phyloP scores from a whole-genome alignment of 305 asterid species.

The Lippia alba region DNA sequence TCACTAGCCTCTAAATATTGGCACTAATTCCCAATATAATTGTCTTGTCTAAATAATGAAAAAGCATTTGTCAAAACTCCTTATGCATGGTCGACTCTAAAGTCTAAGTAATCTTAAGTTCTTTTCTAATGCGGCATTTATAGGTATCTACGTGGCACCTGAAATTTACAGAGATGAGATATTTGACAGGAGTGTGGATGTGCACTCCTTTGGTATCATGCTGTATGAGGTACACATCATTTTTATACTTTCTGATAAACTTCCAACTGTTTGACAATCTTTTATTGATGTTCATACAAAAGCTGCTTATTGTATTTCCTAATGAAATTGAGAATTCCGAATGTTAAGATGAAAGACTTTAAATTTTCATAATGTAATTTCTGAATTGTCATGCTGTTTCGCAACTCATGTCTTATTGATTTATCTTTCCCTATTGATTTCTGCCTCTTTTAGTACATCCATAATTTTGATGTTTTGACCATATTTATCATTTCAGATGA shows the following conservation, averaged over 20 bases:
- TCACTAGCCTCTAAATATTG: not conserved
- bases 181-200: constrained; percentile 91
- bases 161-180: constrained; percentile 72
- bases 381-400: constrained; percentile 6
- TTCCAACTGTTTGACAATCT: constrained; percentile 1
- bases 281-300: constrained; percentile 5
- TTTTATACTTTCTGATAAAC: constrained; percentile 10
- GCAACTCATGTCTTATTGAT: not conserved
- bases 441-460: not conserved
- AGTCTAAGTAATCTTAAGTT: not conserved
- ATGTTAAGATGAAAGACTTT: constrained; percentile 21
- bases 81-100: constrained; percentile 11
- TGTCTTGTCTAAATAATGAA: not conserved
- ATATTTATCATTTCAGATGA: constrained; percentile 57
- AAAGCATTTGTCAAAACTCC: constrained; percentile 5
- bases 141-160: constrained; percentile 86
- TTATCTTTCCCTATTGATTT: not conserved
- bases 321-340: constrained; percentile 4
- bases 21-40: not conserved
- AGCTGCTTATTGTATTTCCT: constrained; percentile 11
- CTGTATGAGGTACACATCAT: constrained; percentile 76
- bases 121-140: constrained; percentile 22
- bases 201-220: constrained; percentile 81
- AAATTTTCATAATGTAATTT: constrained; percentile 17
- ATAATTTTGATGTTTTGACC: constrained; percentile 17